Conservation (phyloP, 2,329 filamentous ascomycete genomes). For the Cladophialophora yegresii region DNA sequence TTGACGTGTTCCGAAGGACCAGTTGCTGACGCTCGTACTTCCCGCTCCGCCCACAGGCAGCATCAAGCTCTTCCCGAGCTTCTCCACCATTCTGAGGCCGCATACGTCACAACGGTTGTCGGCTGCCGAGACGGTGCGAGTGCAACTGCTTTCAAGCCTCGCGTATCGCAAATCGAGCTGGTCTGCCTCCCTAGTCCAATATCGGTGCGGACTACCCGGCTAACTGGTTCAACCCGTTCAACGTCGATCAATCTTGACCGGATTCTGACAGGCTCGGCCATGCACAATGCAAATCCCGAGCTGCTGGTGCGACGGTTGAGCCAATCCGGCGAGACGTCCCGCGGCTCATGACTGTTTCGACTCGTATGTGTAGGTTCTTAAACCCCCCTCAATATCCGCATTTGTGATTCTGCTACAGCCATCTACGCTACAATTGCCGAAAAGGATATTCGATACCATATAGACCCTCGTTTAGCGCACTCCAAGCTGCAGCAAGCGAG, state of each 20-base stretch:
- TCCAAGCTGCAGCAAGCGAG: not conserved
- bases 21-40: not conserved
- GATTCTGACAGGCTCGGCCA: not conserved
- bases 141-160: not conserved
- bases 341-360: not conserved
- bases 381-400: not conserved
- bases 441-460: not conserved
- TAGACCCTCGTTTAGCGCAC: not conserved
- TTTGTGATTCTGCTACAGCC: not conserved
- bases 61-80: not conserved
- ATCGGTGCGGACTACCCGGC: not conserved
- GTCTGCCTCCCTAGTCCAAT: not conserved
- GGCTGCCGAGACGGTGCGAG: not conserved
- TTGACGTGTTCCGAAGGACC: not conserved
- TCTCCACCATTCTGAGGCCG: not conserved
- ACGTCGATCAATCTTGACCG: not conserved
- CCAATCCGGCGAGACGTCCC: not conserved
- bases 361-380: not conserved
- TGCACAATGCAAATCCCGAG: slow-evolving; percentile 1
- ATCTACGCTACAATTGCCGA: slow-evolving; percentile 1
- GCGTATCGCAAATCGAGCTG: slow-evolving; percentile 3
- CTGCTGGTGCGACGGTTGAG: not conserved
- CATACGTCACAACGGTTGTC: not conserved
- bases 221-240: not conserved
- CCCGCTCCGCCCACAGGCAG: not conserved